Conservation (phyloP, 164 flowering plant species). For the grape (Vitis vinifera) region ASM3070453v1 NC_081811.1:25984001-25984500, state of each 20-base stretch:
- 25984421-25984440: not conserved
- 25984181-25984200: too few relatives aligned
- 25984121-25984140: too few relatives aligned
- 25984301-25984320: conserved; percentile 85
- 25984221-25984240: not conserved
- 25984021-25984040: not conserved
- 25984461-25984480: not conserved
- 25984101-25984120: too few relatives aligned
- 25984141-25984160: too few relatives aligned
- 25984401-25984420: conserved; percentile 19
- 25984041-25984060: not conserved
- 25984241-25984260: not conserved
- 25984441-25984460: conserved; percentile 2
- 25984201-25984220: too few relatives aligned
- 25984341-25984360: conserved; percentile 91
- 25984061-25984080: too few relatives aligned
- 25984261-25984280: conserved; percentile 3
- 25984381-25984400: conserved; percentile 92
- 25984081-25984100: too few relatives aligned
- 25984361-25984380: conserved; percentile 79
- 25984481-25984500: conserved; percentile 56
- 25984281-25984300: conserved; percentile 99
- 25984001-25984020: not conserved
- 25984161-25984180: too few relatives aligned
- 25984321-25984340: conserved; percentile 67